These are phyloP conservation scores for Logfia minima DNA, from an alignment of 129 eudicot species.

Conservation along the genomic window DNA sequence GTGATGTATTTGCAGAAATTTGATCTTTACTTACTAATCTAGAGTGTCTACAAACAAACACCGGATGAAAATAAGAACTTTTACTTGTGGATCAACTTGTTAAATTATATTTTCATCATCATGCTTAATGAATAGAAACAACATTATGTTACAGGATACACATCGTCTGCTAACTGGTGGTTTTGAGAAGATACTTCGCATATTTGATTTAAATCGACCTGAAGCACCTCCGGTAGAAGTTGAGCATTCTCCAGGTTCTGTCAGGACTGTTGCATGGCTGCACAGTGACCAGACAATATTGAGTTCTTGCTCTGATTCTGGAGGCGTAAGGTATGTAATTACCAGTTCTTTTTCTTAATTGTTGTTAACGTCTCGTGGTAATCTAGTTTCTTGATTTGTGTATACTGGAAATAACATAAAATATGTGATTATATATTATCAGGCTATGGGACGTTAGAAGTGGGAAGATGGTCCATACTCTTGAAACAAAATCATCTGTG, in stretches of 20 bases:
- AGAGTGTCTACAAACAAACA: background rate
- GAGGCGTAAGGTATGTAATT: slow-evolving; percentile 63
- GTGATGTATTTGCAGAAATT: background rate
- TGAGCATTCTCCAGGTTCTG: slow-evolving; percentile 70
- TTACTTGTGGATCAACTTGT: slow-evolving; percentile 6
- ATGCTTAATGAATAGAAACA: background rate
- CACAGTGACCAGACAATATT: slow-evolving; percentile 78
- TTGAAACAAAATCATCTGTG: slow-evolving; percentile 61
- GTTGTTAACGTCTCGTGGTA: background rate
- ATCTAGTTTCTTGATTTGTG: background rate
- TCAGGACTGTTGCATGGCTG: slow-evolving; percentile 72
- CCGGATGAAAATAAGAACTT: background rate
- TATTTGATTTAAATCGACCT: slow-evolving; percentile 62
- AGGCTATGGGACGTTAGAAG: slow-evolving; percentile 72
- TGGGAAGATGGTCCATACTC: slow-evolving; percentile 52
- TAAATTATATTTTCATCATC: background rate
- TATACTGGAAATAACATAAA: background rate
- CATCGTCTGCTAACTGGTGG: slow-evolving; percentile 66
- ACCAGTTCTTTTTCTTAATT: background rate
- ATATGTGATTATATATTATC: background rate
- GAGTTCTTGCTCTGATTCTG: slow-evolving; percentile 68
- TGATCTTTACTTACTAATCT: background rate
- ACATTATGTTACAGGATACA: slow-evolving; percentile 45
- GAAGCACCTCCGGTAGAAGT: slow-evolving; percentile 76
- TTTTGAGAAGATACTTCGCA: slow-evolving; percentile 62